Percentiles rank a stretch among this genome's conserved stretches.
phyloP scores from a whole-genome alignment of 306 rosid genomes.

The Glycine latifolia region DNA sequence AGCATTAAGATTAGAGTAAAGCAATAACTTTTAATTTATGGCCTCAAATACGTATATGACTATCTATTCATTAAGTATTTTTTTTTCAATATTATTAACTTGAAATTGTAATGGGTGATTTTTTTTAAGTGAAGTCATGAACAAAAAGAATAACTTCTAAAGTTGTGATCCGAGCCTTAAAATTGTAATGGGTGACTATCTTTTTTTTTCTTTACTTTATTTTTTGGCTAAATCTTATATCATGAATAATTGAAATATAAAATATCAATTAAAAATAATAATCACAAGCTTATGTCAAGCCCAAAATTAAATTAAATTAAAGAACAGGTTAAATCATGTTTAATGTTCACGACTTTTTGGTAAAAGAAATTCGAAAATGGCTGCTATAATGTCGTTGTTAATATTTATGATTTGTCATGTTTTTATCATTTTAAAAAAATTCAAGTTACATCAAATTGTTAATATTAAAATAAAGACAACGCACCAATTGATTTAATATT shows the following conservation, averaged over 20 bases:
- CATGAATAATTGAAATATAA: background rate
- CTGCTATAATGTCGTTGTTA: background rate
- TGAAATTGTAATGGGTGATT: background rate
- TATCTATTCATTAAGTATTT: background rate
- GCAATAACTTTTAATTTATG: background rate
- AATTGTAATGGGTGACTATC: too few relatives aligned
- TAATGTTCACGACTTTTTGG: background rate
- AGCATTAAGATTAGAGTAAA: background rate
- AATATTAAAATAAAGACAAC: background rate
- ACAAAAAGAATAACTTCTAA: background rate
- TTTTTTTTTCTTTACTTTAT: background rate
- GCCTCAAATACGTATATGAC: background rate
- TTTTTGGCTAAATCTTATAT: background rate
- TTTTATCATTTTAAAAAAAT: background rate
- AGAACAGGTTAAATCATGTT: background rate
- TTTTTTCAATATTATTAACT: background rate
- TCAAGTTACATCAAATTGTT: background rate
- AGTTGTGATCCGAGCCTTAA: background rate
- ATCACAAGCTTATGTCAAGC: background rate
- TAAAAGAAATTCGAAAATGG: background rate
- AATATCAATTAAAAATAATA: background rate
- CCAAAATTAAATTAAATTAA: background rate
- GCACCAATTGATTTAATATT: background rate
- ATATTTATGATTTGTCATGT: background rate
- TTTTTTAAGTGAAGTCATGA: background rate